Evolutionary conservation across 1,284 basidiomycete genomes (phyloP), one percentile per base, ranked within the genome.

Genomic region (Microbotryum violaceum): DNA sequence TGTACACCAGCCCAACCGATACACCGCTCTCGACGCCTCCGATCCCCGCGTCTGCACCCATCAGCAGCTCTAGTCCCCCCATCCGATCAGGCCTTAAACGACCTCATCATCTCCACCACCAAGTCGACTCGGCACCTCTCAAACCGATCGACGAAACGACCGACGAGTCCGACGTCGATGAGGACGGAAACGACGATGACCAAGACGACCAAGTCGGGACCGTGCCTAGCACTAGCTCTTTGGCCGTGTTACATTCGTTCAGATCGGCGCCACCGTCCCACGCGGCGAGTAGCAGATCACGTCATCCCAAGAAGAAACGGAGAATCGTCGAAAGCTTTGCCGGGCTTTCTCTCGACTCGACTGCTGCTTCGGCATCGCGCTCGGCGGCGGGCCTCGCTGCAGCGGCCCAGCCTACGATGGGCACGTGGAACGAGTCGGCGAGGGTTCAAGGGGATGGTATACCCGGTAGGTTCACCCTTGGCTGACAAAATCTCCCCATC

Each of bases 231-330:
- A 8, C 45, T 2, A 27, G 56, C 4, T 6, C 48, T 14, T 51
- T 49, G 4, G 60, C 61, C 12, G 58, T 60, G 23, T 55, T 56
- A 21, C 61, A 63, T 5, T 61, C 58, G 7, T 56, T 66, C 44
- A 54, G 44, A 12, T 31, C 58, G 6, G 16, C 63, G 20, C 56
- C 61, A 20, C 58, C 63, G 9, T 20, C 45, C 21, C 10, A 27
- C 2, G n/a, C 44, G 16, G 37, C 50, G 6, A 16, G 18, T 6
- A 50, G 18, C 37, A n/a, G 21, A 2, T 42, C 29, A 42, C 23
- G 33, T 12, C 20, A 29, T 12, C 20, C 44, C 14, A 23, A 18
- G 6, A 20, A 27, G 14, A 29, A 50, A 23, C 20, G 18, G 25
- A 20, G 25, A 10, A 50, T 50, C 16, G 49, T 16, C 12, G 18